Evolutionary conservation across 2,329 filamentous ascomycete genomes (phyloP), one percentile per base, ranked within the genome.

Genomic region (Ascochyta viciae-villosae): DNA sequence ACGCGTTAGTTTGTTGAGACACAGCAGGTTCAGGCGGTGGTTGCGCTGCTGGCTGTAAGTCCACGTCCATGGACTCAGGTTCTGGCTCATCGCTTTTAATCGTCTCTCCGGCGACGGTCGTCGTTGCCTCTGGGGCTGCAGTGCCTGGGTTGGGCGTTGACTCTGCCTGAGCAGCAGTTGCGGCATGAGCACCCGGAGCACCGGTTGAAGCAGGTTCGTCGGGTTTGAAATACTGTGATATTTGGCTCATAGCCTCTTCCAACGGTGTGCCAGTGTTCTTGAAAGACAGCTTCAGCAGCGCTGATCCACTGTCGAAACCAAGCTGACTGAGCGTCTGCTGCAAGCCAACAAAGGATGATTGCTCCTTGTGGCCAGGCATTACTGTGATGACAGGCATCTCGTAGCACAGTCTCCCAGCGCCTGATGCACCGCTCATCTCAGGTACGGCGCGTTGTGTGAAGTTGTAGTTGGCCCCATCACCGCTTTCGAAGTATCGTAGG

Each of bases 271-370:
- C 87, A 6, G 91, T 95, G 60, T 83, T 83, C 71, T 84, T 87
- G 77, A 94, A 98, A 31, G 82, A 87, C 57, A 99, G 77, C 54
- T 91, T 85, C 50, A 99, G 82, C 51, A 96, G 78, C 4, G 91
- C 88, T 68, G 85, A 94, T 6, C 95, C 94, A 43, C 86, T 89
- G 71, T 93, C 96, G 68, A 96, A 89, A 0, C 95, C 95, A 16
- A 98, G 79, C 73, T 96, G 91, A 5, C 87, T 88, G 41, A 99
- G 77, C 1, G 91, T 93, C 81, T 96, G 96, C 74, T 97, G 92
- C 54, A 98, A 83, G 68, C 96, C 93, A 16, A 82, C 81, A 66
- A 98, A 91, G 0, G 85, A 87, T 3, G 88, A 84, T 15, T 96
- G 77, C 64, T 94, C 91, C 66, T 91, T 84, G 52, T 76, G 73